Conservation (phyloP, 345 rosid species). For the Toxicodendron radicans region DNA sequence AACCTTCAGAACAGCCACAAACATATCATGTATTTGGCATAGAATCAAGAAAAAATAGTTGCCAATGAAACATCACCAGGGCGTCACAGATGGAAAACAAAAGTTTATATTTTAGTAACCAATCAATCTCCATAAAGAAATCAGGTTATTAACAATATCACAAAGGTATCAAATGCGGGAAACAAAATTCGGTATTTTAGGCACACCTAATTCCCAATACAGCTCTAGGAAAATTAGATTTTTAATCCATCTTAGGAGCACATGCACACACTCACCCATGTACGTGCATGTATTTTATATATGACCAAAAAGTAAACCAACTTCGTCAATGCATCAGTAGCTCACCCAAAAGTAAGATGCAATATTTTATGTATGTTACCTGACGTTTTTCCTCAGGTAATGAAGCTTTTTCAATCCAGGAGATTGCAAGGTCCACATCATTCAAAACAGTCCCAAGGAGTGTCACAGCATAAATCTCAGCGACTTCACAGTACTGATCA, state of each 20-base stretch:
- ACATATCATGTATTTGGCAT: no score
- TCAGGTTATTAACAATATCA: background rate
- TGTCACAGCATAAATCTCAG: slow-evolving; percentile 64
- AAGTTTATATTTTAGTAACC: no score
- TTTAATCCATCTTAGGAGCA: no score
- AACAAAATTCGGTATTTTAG: background rate
- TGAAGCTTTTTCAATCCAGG: slow-evolving; percentile 82
- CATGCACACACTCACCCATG: no score
- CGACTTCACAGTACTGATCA: slow-evolving; percentile 58
- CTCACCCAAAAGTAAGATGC: slow-evolving; percentile 4
- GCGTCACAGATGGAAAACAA: no score
- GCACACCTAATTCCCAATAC: no score
- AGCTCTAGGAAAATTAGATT: no score
- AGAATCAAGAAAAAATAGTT: no score
- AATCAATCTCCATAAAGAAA: background rate
- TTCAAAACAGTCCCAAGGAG: slow-evolving; percentile 54
- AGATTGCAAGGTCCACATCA: slow-evolving; percentile 57
- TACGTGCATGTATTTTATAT: no score
- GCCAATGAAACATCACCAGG: no score
- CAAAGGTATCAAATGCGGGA: background rate
- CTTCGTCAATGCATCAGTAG: background rate
- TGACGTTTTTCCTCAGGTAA: slow-evolving; percentile 74
- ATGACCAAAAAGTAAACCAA: no score
- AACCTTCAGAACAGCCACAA: no score
- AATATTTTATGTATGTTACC: slow-evolving; percentile 37